Percentiles rank a stretch among this genome's conserved stretches.
phyloP scores from a whole-genome alignment of 208 protist species.

The Leishmania turanica region DNA sequence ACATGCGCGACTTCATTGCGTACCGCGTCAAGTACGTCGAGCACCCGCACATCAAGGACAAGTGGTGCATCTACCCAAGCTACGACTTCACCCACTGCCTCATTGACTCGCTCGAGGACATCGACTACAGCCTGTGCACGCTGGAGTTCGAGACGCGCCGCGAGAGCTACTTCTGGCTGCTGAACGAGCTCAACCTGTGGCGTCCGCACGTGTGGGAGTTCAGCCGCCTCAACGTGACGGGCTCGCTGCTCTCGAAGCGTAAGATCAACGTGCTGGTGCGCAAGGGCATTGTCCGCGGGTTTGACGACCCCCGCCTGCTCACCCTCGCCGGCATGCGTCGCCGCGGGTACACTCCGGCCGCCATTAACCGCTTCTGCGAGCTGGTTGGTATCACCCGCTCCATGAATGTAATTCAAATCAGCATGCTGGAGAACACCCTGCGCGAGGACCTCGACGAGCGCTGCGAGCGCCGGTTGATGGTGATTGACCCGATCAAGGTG shows the following conservation, averaged over 20 bases:
- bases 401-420: conserved; percentile 93
- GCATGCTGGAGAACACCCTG: conserved; percentile 95
- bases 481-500: conserved; percentile 97
- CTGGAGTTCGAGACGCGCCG: conserved; percentile 99
- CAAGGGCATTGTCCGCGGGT: conserved; percentile 95
- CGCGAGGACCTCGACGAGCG: conserved; percentile 95
- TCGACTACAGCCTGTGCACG: conserved; percentile 99
- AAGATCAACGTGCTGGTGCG: conserved; percentile 97
- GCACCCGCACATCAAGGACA: conserved; percentile 95
- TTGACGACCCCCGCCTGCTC: conserved; percentile 97
- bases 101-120: conserved; percentile 99
- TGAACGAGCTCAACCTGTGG: conserved; percentile 89
- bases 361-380: conserved; percentile 98
- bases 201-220: conserved; percentile 98
- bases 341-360: conserved; percentile 96
- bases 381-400: conserved; percentile 93
- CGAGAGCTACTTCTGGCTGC: conserved; percentile 97
- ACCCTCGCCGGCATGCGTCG: conserved; percentile 98
- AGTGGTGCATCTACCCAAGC: conserved; percentile 99
- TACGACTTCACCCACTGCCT: conserved; percentile 99
- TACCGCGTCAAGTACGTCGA: conserved; percentile 99
- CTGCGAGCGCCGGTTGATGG: conserved; percentile 80
- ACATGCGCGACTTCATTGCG: conserved; percentile 98
- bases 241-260: conserved; percentile 98
- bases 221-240: conserved; percentile 97